A percentile compares a stretch with the other conserved stretches of the same genome.
Conservation (phyloP, 768 basidiomycete genomes). For the Xerocomus brunneocitrinus region DNA sequence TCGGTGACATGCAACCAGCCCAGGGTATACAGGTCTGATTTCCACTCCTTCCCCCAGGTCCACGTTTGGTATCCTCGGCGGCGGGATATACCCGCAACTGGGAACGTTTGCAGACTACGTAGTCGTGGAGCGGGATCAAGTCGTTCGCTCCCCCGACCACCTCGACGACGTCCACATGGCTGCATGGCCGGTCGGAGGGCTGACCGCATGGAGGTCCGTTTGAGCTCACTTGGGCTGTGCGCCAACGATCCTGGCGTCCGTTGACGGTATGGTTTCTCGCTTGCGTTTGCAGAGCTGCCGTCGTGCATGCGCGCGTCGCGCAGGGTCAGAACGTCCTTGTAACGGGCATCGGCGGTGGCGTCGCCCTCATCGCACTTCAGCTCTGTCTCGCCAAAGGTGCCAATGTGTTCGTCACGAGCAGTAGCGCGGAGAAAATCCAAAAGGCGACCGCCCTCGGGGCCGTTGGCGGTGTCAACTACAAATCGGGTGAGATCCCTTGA, state of each 20-base stretch:
- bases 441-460: constrained; percentile 67
- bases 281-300: constrained; percentile 46
- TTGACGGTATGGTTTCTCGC: background rate
- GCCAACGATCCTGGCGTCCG: background rate
- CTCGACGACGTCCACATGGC: constrained; percentile 64
- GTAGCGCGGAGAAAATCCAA: constrained; percentile 61
- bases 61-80: constrained; percentile 68
- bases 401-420: constrained; percentile 79
- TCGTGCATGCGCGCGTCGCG: constrained; percentile 60
- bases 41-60: constrained; percentile 3
- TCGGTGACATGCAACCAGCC: constrained; percentile 26
- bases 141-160: constrained; percentile 62
- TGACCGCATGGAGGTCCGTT: constrained; percentile 79
- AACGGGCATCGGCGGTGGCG: constrained; percentile 81
- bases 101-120: constrained; percentile 80
- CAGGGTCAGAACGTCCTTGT: constrained; percentile 71
- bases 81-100: constrained; percentile 44
- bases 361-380: constrained; percentile 73
- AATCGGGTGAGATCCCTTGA: constrained; percentile 38
- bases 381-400: constrained; percentile 71
- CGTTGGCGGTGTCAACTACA: constrained; percentile 73
- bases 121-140: constrained; percentile 63
- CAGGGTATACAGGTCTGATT: background rate
- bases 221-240: background rate
- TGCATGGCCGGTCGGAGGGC: constrained; percentile 71